Base-by-base conservation (phyloP, 441 rosid species). In the Aleurites moluccanus region DNA sequence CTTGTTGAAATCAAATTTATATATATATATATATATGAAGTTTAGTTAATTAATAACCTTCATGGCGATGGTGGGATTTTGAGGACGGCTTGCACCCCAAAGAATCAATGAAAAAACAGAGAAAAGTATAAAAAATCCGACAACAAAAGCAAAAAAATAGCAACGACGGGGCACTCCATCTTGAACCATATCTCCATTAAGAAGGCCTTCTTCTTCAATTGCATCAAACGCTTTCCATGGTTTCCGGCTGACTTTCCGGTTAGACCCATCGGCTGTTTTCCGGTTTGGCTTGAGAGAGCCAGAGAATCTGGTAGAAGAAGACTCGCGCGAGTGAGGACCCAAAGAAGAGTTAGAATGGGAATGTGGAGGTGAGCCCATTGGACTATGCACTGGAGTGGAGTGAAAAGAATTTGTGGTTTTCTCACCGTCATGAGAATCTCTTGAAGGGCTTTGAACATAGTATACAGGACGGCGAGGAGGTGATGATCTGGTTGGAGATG, bases 361-460 rank as follows among this genome's bases (percentile, higher is more conserved):
- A 73, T 91, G 97, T 0, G 98, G 99, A 0, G 97, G 97, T 13
- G 98, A 95, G 1, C 94, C 97, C 83, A 79, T 80, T 18, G 98
- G 98, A 76, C 93, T 88, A 62, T 92, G 84, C 14, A 88, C 89
- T 18, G 98, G 97, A 1, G 96, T 91, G 7, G 98, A 94, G 73
- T 91, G 98, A 71, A 94, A 89, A 14, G 98, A 94, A 2, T 93
- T 88, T 1, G 97, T 80, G 4, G 98, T 90, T 79, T 94, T 94
- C 79, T 91, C 97, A n/a, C 98, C 97, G 50, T 94, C 98, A 83
- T 88, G 97, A 3, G 98, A 93, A 76, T 93, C 98, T 3, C 97
- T 84, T 10, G 98, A 92, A 0, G 97, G 98, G 72, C 95, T 89
- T 82, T 94, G 97, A 59, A 94, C 97, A 49, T 88, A 94, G 91